These are phyloP conservation scores for Dentipellis fragilis DNA, from an alignment of 768 basidiomycete genomes.

Conservation along the genomic window DNA sequence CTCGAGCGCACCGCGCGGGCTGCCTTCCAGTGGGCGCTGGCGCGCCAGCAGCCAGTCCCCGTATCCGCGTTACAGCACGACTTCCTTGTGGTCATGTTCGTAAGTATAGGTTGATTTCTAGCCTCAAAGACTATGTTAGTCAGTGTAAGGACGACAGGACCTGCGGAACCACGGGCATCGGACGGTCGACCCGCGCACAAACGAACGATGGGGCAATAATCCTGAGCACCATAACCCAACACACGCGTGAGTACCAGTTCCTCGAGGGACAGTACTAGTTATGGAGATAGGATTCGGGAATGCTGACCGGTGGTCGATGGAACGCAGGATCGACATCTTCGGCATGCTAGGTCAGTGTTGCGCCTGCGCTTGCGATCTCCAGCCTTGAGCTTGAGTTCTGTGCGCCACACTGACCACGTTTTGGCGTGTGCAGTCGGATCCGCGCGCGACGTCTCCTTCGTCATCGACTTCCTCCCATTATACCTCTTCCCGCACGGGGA, in stretches of 20 bases:
- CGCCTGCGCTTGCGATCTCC: too few relatives aligned
- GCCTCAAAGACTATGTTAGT: neutral
- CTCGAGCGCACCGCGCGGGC: conserved; percentile 24
- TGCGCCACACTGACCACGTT: neutral
- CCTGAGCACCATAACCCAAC: conserved; percentile 26
- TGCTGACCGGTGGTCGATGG: too few relatives aligned
- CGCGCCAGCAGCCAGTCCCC: conserved; percentile 8
- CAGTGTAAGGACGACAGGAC: conserved; percentile 25
- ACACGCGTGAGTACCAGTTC: conserved; percentile 28
- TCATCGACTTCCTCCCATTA: conserved; percentile 71
- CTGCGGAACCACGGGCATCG: conserved; percentile 44
- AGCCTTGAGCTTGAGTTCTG: neutral
- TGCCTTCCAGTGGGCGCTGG: conserved; percentile 21
- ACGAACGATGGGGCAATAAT: conserved; percentile 27
- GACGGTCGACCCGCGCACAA: conserved; percentile 25
- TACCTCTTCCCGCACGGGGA: conserved; percentile 66
- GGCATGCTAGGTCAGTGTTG: conserved; percentile 29
- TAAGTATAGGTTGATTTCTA: conserved; percentile 16
- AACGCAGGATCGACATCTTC: conserved; percentile 35
- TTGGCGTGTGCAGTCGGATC: conserved; percentile 39
- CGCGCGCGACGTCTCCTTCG: conserved; percentile 63
- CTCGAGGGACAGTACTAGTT: too few relatives aligned
- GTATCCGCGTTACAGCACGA: conserved; percentile 21
- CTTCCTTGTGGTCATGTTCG: conserved; percentile 37
- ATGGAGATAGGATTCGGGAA: too few relatives aligned